These are phyloP conservation scores for Xylaria flabelliformis DNA, from an alignment of 495 filamentous ascomycete species.

Conservation along the genomic window DNA sequence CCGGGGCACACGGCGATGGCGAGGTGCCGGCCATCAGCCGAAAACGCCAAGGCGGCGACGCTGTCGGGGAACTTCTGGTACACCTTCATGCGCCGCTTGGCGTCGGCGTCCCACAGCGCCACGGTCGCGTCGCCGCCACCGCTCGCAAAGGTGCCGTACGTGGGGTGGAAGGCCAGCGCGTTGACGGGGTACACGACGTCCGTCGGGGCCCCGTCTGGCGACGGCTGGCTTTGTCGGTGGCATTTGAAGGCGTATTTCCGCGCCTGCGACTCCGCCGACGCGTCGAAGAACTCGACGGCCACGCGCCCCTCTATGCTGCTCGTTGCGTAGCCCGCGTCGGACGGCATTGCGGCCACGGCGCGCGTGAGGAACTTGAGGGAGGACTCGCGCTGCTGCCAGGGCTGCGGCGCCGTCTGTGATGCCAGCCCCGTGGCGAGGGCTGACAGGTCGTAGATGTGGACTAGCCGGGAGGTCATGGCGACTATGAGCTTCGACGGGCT, in stretches of 20 bases:
- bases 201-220: constrained; percentile 41
- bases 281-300: constrained; percentile 97
- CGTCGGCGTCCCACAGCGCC: constrained; percentile 92
- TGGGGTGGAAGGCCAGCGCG: constrained; percentile 88
- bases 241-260: constrained; percentile 99
- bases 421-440: constrained; percentile 64
- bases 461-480: constrained; percentile 88
- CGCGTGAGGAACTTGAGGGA: constrained; percentile 95
- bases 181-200: constrained; percentile 97
- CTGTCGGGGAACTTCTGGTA: constrained; percentile 84
- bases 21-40: constrained; percentile 77
- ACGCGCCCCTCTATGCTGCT: constrained; percentile 91
- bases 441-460: constrained; percentile 91
- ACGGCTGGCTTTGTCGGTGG: constrained; percentile 69
- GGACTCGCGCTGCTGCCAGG: constrained; percentile 90
- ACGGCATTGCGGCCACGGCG: constrained; percentile 94
- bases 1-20: constrained; percentile 87
- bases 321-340: constrained; percentile 88
- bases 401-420: constrained; percentile 59
- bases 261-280: constrained; percentile 79
- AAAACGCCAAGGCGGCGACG: constrained; percentile 79
- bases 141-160: constrained; percentile 88
- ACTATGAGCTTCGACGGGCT: constrained; percentile 86
- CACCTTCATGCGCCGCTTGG: constrained; percentile 87
- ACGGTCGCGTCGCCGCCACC: constrained; percentile 94